Evolutionary conservation across 2,329 filamentous ascomycete species (phyloP).

Genomic region (Magnaporthales sp.): DNA sequence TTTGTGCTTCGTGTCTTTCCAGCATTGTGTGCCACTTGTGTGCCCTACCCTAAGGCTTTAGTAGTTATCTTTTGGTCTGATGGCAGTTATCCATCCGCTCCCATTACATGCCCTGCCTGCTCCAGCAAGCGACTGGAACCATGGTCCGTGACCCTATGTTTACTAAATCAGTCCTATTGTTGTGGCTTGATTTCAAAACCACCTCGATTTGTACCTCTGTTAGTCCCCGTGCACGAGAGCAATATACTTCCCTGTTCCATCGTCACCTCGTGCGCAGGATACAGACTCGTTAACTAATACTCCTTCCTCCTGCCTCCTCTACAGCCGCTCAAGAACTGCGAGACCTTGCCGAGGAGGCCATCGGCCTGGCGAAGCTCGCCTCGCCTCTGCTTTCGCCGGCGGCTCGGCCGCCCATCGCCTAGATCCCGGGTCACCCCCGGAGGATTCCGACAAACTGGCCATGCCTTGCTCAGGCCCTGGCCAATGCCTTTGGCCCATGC

Average conservation of each 20-base stretch:
- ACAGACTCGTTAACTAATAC: not conserved
- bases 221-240: not conserved
- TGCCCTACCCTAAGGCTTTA: not conserved
- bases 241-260: not conserved
- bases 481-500: not conserved
- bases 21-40: not conserved
- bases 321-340: conserved; percentile 4
- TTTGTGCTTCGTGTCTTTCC: not conserved
- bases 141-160: not conserved
- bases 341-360: conserved; percentile 7
- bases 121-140: not conserved
- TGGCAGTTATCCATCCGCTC: not conserved
- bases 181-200: not conserved
- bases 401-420: not conserved
- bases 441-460: not conserved
- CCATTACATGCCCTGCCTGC: too few relatives aligned
- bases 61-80: not conserved
- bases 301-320: not conserved
- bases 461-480: not conserved
- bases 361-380: not conserved
- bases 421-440: not conserved
- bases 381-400: conserved; percentile 3
- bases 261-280: too few relatives aligned
- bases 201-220: not conserved
- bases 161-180: not conserved